A percentile compares a stretch with the other conserved stretches of the same genome.
Evolutionary conservation across 306 rosid genomes (phyloP).

Genomic region (Lotus japonicus): DNA sequence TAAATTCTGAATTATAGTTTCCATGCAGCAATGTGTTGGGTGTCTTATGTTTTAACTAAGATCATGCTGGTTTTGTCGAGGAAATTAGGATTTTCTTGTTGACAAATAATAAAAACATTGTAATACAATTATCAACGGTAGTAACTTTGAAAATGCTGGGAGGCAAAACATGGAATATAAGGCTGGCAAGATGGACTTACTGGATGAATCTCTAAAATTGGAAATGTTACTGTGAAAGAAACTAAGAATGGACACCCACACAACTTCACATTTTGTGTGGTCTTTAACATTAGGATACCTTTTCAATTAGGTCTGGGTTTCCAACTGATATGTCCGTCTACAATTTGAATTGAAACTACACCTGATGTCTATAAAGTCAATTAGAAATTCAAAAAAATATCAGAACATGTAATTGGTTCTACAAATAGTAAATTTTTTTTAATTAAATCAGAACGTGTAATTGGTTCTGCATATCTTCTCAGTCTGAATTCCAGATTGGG

Average conservation of each 20-base stretch:
- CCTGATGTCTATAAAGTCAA: not conserved
- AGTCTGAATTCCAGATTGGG: constrained; percentile 6
- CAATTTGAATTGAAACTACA: not conserved
- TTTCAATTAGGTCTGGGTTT: not conserved
- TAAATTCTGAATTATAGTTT: not conserved
- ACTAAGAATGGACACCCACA: not conserved
- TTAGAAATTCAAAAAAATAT: not conserved
- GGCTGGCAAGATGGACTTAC: not conserved
- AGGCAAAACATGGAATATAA: not conserved
- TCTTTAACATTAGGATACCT: not conserved
- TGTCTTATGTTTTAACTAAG: not conserved
- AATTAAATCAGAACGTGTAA: no score
- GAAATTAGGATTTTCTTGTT: not conserved
- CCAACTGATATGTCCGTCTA: not conserved
- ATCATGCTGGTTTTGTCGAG: not conserved
- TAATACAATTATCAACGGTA: not conserved
- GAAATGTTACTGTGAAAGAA: not conserved
- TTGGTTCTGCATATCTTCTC: not conserved
- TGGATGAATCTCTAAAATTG: not conserved
- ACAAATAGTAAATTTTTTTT: not conserved
- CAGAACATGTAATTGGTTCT: not conserved
- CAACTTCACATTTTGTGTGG: not conserved
- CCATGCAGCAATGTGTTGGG: not conserved
- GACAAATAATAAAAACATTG: not conserved
- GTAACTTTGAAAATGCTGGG: not conserved